Conservation (phyloP, 78 protist genomes). For the Reticulomyxa filosa region DNA sequence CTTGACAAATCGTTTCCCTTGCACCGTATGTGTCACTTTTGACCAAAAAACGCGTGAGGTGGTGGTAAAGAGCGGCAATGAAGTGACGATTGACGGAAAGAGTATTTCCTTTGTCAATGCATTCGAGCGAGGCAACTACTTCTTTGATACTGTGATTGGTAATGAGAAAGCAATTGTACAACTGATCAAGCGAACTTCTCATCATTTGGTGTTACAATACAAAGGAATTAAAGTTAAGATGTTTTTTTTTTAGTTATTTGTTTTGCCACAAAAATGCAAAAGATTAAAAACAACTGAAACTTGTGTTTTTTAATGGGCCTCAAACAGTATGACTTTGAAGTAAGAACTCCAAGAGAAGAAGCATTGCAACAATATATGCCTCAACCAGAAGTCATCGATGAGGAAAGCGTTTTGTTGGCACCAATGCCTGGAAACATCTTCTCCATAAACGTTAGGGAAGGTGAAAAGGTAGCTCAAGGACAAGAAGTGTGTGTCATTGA, state of each 20-base stretch:
- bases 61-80: neutral
- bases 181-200: neutral
- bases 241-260: neutral
- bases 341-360: neutral
- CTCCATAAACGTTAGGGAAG: neutral
- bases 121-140: no score
- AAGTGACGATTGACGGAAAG: no score
- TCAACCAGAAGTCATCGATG: neutral
- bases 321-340: neutral
- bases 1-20: neutral
- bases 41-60: neutral
- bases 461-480: neutral
- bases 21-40: neutral
- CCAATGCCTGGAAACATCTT: neutral
- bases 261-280: neutral
- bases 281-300: neutral
- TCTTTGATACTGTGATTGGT: no score
- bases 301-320: neutral
- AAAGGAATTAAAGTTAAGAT: neutral
- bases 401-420: neutral
- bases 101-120: no score
- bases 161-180: neutral
- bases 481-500: neutral
- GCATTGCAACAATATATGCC: neutral
- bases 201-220: neutral